Percentiles rank a stretch among this genome's conserved stretches.
phyloP scores from a whole-genome alignment of 2,329 filamentous ascomycete genomes.

The Paecilomyces dactylethromorphus region DNA sequence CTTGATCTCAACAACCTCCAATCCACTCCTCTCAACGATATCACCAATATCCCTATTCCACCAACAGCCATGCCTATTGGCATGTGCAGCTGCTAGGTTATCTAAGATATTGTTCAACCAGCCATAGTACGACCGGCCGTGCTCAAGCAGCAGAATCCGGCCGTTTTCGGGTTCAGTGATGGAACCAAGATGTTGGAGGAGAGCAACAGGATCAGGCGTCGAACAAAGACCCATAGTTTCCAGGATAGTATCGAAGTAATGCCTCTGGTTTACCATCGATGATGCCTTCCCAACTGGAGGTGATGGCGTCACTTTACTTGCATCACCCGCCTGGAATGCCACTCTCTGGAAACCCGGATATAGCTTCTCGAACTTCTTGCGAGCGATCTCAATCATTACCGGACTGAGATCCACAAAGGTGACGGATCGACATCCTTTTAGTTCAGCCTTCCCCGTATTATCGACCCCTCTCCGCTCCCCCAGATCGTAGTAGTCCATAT shows the following conservation, averaged over 20 bases:
- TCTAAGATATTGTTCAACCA: constrained; percentile 44
- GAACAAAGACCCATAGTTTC: constrained; percentile 48
- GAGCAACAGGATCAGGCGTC: constrained; percentile 34
- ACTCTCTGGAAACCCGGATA: constrained; percentile 26
- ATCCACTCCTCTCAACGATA: constrained; percentile 41
- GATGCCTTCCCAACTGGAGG: background rate
- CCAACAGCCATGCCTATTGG: constrained; percentile 47
- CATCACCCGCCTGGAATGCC: constrained; percentile 30
- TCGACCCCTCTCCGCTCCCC: constrained; percentile 26
- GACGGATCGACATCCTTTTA: constrained; percentile 33
- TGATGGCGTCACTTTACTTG: constrained; percentile 19
- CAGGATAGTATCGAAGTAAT: constrained; percentile 41
- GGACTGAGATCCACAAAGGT: constrained; percentile 44
- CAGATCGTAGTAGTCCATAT: constrained; percentile 40
- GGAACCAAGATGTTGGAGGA: constrained; percentile 34
- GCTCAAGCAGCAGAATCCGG: constrained; percentile 42
- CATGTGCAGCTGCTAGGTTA: constrained; percentile 41
- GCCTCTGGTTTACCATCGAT: background rate
- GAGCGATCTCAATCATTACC: constrained; percentile 42
- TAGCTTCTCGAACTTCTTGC: constrained; percentile 34
- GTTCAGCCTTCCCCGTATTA: constrained; percentile 19
- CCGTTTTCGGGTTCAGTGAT: constrained; percentile 34
- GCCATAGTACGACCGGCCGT: constrained; percentile 40
- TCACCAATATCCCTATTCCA: constrained; percentile 46
- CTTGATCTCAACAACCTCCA: constrained; percentile 41